phyloP scores from a whole-genome alignment of 805 yeast genomes.

The Kuraishia borneana region DNA sequence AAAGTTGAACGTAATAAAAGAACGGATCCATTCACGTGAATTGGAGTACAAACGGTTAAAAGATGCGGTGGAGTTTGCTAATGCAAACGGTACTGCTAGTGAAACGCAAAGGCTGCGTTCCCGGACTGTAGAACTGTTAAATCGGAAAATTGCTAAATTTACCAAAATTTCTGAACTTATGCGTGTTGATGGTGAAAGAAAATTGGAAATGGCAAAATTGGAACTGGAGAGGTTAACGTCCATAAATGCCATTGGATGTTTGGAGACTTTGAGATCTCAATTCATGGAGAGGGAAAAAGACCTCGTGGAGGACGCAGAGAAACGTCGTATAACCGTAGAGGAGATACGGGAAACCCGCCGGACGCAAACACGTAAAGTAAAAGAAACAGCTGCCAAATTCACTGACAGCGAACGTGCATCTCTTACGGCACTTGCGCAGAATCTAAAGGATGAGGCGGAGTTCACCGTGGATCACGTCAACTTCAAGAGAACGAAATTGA shows the following conservation, averaged over 20 bases:
- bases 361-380: conserved; percentile 7
- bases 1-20: too few species aligned
- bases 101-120: too few species aligned
- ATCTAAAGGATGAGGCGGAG: conserved; percentile 19
- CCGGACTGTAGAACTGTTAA: too few species aligned
- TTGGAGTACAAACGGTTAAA: too few species aligned
- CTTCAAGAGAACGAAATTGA: conserved; percentile 26
- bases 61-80: too few species aligned
- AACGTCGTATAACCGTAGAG: conserved; percentile 14
- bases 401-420: conserved; percentile 27
- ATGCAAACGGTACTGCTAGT: too few species aligned
- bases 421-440: conserved; percentile 22
- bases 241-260: neutral
- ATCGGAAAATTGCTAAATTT: too few species aligned
- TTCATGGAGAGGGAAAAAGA: conserved; percentile 1
- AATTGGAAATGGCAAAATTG: conserved; percentile 7
- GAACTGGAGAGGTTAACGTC: too few species aligned
- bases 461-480: conserved; percentile 25
- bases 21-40: too few species aligned
- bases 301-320: conserved; percentile 16
- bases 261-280: conserved; percentile 15
- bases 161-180: too few species aligned
- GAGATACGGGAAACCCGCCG: conserved; percentile 7
- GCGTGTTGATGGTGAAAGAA: too few species aligned
- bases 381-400: conserved; percentile 18